phyloP scores from a whole-genome alignment of 371 early-diverging fungal species.

The Chytridiales sp. region DNA sequence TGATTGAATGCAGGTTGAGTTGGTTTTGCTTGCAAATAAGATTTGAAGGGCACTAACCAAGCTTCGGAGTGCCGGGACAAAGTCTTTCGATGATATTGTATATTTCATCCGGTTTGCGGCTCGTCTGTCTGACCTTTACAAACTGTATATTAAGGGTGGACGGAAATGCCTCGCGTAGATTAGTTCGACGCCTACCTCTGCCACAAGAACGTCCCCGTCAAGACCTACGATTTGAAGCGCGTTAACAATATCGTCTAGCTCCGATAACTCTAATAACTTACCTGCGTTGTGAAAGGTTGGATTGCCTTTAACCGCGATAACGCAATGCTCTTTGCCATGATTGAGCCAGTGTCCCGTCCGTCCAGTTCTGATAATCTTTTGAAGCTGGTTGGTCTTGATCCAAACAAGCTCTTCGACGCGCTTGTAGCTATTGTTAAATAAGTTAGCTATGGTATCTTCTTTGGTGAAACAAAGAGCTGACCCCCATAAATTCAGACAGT shows the following conservation, averaged over 20 bases:
- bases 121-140: slow-evolving; percentile 48
- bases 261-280: no score
- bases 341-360: slow-evolving; percentile 60
- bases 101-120: slow-evolving; percentile 54
- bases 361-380: slow-evolving; percentile 49
- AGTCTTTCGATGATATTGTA: slow-evolving; percentile 53
- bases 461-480: slow-evolving; percentile 1
- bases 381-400: slow-evolving; percentile 56
- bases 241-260: neutral
- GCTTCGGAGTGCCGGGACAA: slow-evolving; percentile 46
- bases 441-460: neutral
- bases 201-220: slow-evolving; percentile 51
- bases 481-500: slow-evolving; percentile 52
- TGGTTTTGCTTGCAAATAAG: neutral
- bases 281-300: slow-evolving; percentile 31
- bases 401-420: slow-evolving; percentile 56
- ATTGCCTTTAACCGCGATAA: slow-evolving; percentile 51
- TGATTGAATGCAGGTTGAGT: slow-evolving; percentile 2
- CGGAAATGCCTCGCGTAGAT: neutral
- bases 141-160: neutral
- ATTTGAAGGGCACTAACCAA: slow-evolving; percentile 25
- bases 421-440: slow-evolving; percentile 35
- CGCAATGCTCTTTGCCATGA: slow-evolving; percentile 56
- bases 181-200: slow-evolving; percentile 33
- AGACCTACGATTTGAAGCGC: slow-evolving; percentile 19